Base-by-base conservation (phyloP, 1,139 yeast species). In the Kurtzmaniella natalensis region DNA sequence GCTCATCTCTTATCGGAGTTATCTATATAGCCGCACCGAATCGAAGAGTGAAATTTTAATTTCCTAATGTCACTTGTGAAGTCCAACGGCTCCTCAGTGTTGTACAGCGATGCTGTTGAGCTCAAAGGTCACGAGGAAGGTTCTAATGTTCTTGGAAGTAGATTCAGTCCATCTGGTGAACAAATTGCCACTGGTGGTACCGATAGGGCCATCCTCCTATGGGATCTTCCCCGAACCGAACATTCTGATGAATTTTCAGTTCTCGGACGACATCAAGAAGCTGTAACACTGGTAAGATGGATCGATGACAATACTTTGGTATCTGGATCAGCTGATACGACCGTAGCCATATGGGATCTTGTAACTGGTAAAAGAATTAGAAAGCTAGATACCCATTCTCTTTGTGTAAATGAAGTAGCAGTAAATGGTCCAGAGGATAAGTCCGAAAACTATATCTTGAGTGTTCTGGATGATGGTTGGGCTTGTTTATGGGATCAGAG, bases 381-480 rank as follows among this genome's bases (percentile, higher is more conserved):
- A 28, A 80, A 75, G 41, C 73, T 75, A 22, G 39, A 42, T 3
- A 76, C 72, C 2, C 85, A 81, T 46, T 60, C 58, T 4, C 61
- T 63, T n/a, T 64, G 71, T 13, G 77, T 82, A 3, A 83, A 84
- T 47, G 71, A 79, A 41, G 55, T 83, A 1, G 66, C 43, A 5
- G 41, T 44, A 7, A 13, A 17, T n/a, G 45, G 53, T 3, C 40
- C 44, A 11, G 21, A 30, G 20, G 7, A 39, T 44, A 50, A 36
- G 44, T 20, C 39, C 47, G n/a, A n/a, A n/a, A n/a, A n/a, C n/a
- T n/a, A n/a, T n/a, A 48, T 18, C 50, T 62, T 70, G 3, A 70
- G 81, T 20, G 87, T 76, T 3, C 68, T 80, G 13, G 95, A 85
- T 47, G 88, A 81, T 46, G 88, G 89, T 0, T 40, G 55, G 4